Percentiles rank a stretch among this genome's conserved stretches.
These are phyloP conservation scores for Casaregolazyma suthepensis DNA, from an alignment of 1,139 yeast species.

Conservation along the genomic window DNA sequence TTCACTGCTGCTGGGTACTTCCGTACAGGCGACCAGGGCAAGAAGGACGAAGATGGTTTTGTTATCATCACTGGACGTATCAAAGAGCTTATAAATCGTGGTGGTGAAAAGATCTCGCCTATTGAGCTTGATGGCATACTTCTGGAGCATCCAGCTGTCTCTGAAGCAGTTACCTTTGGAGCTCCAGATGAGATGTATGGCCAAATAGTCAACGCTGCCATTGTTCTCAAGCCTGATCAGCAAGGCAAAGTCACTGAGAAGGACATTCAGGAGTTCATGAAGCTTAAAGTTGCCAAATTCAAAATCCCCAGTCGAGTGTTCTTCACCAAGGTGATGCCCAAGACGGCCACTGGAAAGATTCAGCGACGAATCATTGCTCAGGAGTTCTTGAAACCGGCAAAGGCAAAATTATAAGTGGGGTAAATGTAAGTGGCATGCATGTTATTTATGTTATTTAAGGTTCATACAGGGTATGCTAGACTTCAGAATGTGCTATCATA, in stretches of 20 bases:
- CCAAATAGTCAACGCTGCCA: conserved; percentile 59
- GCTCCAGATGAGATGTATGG: conserved; percentile 60
- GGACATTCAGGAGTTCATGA: conserved; percentile 43
- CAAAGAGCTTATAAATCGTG: conserved; percentile 61
- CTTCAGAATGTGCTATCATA: too few relatives aligned
- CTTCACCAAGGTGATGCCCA: conserved; percentile 57
- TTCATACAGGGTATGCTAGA: not conserved
- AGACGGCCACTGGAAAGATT: conserved; percentile 67
- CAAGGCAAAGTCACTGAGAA: conserved; percentile 31
- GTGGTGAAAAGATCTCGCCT: conserved; percentile 67
- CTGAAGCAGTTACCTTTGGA: conserved; percentile 65
- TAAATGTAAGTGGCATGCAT: too few relatives aligned
- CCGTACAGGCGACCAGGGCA: conserved; percentile 71
- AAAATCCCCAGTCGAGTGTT: conserved; percentile 52
- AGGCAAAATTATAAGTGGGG: conserved; percentile 23
- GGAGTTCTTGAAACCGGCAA: conserved; percentile 27
- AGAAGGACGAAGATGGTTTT: conserved; percentile 51
- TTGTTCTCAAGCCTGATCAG: conserved; percentile 44
- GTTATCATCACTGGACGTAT: conserved; percentile 57
- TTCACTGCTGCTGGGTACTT: conserved; percentile 55
- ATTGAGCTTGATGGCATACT: conserved; percentile 55
- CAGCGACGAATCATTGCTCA: conserved; percentile 56
- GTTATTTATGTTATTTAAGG: not conserved
- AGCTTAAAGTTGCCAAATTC: conserved; percentile 44
- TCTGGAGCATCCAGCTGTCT: conserved; percentile 49